Evolutionary conservation across 208 protist genomes (phyloP), one percentile per base, ranked within the genome.

Genomic region (Leishmania tropica): DNA sequence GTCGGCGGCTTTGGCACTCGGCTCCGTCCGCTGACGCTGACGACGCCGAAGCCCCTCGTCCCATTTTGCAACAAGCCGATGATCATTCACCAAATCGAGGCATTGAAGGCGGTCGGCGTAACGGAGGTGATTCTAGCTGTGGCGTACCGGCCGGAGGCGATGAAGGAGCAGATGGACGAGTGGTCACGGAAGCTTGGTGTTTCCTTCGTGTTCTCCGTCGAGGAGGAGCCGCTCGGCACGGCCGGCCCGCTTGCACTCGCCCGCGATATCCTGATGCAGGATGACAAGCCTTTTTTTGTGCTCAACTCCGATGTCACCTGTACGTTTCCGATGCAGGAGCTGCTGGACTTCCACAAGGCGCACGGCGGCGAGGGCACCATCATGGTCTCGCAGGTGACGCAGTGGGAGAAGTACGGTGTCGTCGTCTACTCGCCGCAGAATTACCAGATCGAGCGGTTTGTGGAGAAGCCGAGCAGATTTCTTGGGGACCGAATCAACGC

Each of bases 1-100:
- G 99, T 99, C 40, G 99, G 99, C 75, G 99, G 97, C 47, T 98
- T 94, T 76, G 95, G 96, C 75, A 98, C 96, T 37, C 91, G 99
- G 45, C 92, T 99, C 21, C 97, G 99, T 70, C 99, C 99, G 42
- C 92, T 99, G 24, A 99, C 99, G 10, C 88, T 99, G 28, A 98
- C 98, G 7, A 88, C 91, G 47, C 98, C 99, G 15, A 99, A 99
- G 88, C 99, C 99, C 19, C 89, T 99, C 13, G 98, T 99, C 4
- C 96, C 96, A 7, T 99, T 99, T 89, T 97, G 95, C 79, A 99
- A 99, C 90, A 99, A 99, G 90, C 94, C 98, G 13, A 99, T 99
- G 91, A 98, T 99, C 56, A 84, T 99, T 37, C 98, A 99, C 88
- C 98, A 99, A 87, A 97, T 99, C 45, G 97, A 99, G 89, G 99